These are phyloP conservation scores for Cytauxzoon felis DNA, from an alignment of 169 alveolate species.

Conservation along the genomic window DNA sequence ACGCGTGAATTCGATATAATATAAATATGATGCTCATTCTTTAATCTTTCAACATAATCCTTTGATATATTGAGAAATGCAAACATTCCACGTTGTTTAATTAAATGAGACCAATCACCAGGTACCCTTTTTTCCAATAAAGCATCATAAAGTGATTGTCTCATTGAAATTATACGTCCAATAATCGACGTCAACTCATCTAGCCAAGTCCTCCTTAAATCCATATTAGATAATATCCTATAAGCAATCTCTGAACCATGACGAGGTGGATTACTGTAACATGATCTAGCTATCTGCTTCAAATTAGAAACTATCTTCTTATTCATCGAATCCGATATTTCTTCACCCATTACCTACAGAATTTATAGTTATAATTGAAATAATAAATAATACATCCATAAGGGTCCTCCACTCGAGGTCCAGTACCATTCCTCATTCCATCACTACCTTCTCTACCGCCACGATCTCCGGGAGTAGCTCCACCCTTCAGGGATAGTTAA, in stretches of 20 bases:
- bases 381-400: background rate
- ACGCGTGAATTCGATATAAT: slow-evolving; percentile 40
- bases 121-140: slow-evolving; percentile 37
- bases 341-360: slow-evolving; percentile 26
- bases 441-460: too few species aligned
- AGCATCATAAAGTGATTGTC: slow-evolving; percentile 12
- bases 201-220: slow-evolving; percentile 19
- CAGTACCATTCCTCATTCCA: too few species aligned
- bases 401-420: too few species aligned
- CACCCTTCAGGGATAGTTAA: too few species aligned
- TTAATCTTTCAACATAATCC: slow-evolving; percentile 21
- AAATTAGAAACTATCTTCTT: slow-evolving; percentile 19
- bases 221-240: slow-evolving; percentile 14
- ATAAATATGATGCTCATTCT: slow-evolving; percentile 43
- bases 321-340: slow-evolving; percentile 2
- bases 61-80: slow-evolving; percentile 45
- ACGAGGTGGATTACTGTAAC: slow-evolving; percentile 48
- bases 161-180: slow-evolving; percentile 4
- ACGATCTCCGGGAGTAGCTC: too few species aligned
- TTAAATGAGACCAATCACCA: slow-evolving; percentile 53
- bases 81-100: slow-evolving; percentile 60
- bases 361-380: background rate
- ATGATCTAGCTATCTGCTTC: slow-evolving; percentile 26
- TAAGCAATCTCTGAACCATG: slow-evolving; percentile 46
- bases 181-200: slow-evolving; percentile 26